phyloP scores from a whole-genome alignment of 805 yeast genomes.

The Brettanomyces custersianus region DNA sequence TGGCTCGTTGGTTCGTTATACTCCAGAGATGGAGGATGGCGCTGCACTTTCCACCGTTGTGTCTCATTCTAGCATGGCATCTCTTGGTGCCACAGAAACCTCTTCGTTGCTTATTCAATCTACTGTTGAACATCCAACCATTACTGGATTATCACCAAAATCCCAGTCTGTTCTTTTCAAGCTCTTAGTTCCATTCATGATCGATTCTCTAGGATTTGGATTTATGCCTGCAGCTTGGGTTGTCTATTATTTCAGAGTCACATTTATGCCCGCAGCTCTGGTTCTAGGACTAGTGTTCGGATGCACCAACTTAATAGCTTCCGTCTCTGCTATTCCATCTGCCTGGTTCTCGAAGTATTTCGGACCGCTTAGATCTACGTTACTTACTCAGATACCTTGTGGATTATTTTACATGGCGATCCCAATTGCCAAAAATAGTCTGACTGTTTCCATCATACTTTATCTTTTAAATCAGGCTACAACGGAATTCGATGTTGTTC shows the following conservation, averaged over 20 bases:
- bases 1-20: too few relatives aligned
- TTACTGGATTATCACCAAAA: slow-evolving; percentile 31
- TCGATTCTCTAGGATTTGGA: slow-evolving; percentile 84
- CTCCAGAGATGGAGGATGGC: not conserved
- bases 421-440: slow-evolving; percentile 33
- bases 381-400: slow-evolving; percentile 70
- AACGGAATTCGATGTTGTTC: slow-evolving; percentile 84
- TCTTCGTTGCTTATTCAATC: slow-evolving; percentile 13
- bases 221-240: slow-evolving; percentile 87
- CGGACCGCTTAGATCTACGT: slow-evolving; percentile 76
- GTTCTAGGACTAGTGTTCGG: slow-evolving; percentile 63
- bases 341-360: slow-evolving; percentile 53
- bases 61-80: not conserved
- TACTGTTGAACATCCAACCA: slow-evolving; percentile 15
- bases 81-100: not conserved
- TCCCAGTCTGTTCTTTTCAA: slow-evolving; percentile 37
- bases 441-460: slow-evolving; percentile 38
- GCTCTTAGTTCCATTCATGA: slow-evolving; percentile 56
- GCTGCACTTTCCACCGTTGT: not conserved
- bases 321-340: slow-evolving; percentile 69
- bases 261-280: slow-evolving; percentile 45
- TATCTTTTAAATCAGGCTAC: slow-evolving; percentile 52
- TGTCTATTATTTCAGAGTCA: slow-evolving; percentile 64
- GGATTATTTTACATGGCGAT: slow-evolving; percentile 50
- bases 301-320: slow-evolving; percentile 49